Base-by-base conservation (phyloP, 805 yeast species). In the Wickerhamiella occidentalis region DNA sequence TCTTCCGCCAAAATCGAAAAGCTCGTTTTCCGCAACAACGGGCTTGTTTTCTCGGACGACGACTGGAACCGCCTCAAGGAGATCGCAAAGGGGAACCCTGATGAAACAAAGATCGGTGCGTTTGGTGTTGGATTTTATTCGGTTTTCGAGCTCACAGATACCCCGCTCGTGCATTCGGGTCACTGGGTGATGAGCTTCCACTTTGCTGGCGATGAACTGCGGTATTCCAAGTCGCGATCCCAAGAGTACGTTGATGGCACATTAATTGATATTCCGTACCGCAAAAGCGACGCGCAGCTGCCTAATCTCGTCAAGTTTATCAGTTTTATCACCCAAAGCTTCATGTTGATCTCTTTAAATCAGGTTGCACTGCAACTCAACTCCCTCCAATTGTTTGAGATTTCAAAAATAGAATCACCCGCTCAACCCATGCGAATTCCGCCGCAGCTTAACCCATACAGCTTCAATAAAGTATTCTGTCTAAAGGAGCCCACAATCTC, bases 101-200 rank as follows among this genome's bases (percentile, higher is more conserved):
- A 68, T 44, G 72, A 68, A 49, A 51, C 67, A 13, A 68, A 68
- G 47, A 68, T 68, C 28, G 72, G 72, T 11, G 72, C 72, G 1
- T 68, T 68, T 52, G 72, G 72, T 5, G 72, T 68, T 6, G 72
- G 72, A 1, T 82, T 80, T 60, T 83, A 83, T 63, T 75, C 82
- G 2, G 77, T 83, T 38, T 88, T 82, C 36, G 90, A 84, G 58
- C 78, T 83, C 77, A 82, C 83, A 53, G 87, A 83, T 58, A 86
- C 82, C 59, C 90, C 94, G 2, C 63, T 80, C 58, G 76, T 83
- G 22, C 86, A 66, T 30, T 67, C 71, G 2, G 72, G 72, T 3
- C 42, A 51, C 15, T 52, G 59, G 7, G 61, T 64, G 33, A 66
- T 68, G 69, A 54, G 59, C 6, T 68, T 68, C 52, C 59, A 59